phyloP scores from a whole-genome alignment of 1,284 basidiomycete species.

The Austroboletus rostrupii region DNA sequence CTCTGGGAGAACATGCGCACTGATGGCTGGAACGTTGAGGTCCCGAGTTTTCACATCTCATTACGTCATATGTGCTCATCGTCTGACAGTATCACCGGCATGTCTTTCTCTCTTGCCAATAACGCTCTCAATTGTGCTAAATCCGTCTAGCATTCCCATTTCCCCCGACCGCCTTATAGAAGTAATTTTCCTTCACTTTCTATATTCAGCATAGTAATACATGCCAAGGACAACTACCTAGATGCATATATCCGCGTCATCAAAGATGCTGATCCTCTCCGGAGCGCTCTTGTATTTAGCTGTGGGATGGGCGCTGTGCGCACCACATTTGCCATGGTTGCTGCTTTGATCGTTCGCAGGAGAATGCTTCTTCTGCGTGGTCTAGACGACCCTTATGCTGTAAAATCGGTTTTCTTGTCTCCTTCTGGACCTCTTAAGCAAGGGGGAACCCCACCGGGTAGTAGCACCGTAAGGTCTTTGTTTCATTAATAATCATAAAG shows the following conservation, averaged over 20 bases:
- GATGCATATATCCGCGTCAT: slow-evolving; percentile 90
- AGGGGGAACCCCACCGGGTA: slow-evolving; percentile 34
- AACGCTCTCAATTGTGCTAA: slow-evolving; percentile 6
- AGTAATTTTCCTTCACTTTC: slow-evolving; percentile 31
- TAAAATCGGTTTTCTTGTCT: slow-evolving; percentile 27
- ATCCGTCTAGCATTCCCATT: slow-evolving; percentile 75
- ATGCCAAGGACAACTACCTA: slow-evolving; percentile 79
- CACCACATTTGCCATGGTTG: slow-evolving; percentile 97
- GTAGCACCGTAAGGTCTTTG: slow-evolving; percentile 39
- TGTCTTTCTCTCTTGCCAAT: slow-evolving; percentile 11
- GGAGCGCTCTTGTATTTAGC: slow-evolving; percentile 88
- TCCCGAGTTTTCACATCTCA: slow-evolving; percentile 24
- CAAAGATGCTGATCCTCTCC: slow-evolving; percentile 74
- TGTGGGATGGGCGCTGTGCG: slow-evolving; percentile 97
- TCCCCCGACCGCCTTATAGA: slow-evolving; percentile 87
- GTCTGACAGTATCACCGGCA: slow-evolving; percentile 59
- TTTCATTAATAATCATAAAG: background rate
- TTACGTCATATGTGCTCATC: slow-evolving; percentile 9
- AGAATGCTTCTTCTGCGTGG: slow-evolving; percentile 82
- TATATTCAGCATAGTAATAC: background rate
- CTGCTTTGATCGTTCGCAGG: slow-evolving; percentile 84
- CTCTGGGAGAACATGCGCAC: slow-evolving; percentile 78
- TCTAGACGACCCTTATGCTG: slow-evolving; percentile 70
- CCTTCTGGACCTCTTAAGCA: slow-evolving; percentile 15
- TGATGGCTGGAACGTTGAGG: slow-evolving; percentile 89